Percentiles rank a stretch among this genome's conserved stretches.
These are phyloP conservation scores for Hanseniaspora jakobsenii DNA, from an alignment of 805 yeast genomes.

Conservation along the genomic window DNA sequence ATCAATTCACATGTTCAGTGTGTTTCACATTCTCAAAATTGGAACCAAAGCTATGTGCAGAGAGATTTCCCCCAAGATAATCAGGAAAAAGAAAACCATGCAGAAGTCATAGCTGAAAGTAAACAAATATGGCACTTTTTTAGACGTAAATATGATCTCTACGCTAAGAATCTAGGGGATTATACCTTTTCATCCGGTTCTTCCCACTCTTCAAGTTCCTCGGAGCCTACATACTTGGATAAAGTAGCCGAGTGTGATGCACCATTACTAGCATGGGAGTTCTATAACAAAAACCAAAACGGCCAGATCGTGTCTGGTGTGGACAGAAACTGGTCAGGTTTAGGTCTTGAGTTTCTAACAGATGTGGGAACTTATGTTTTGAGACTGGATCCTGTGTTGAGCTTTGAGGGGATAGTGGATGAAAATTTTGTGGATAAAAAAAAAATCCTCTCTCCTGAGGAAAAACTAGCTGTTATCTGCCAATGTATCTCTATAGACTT, in stretches of 20 bases:
- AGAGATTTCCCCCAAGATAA: too few relatives aligned
- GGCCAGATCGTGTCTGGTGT: slow-evolving; percentile 60
- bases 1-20: slow-evolving; percentile 81
- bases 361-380: slow-evolving; percentile 89
- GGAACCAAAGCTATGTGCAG: too few relatives aligned
- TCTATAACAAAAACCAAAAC: slow-evolving; percentile 54
- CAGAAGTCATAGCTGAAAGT: slow-evolving; percentile 61
- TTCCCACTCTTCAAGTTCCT: too few relatives aligned
- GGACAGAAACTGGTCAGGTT: slow-evolving; percentile 89
- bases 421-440: slow-evolving; percentile 27
- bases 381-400: slow-evolving; percentile 58
- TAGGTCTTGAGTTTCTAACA: slow-evolving; percentile 84
- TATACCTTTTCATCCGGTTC: too few relatives aligned
- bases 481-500: slow-evolving; percentile 88
- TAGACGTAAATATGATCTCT: slow-evolving; percentile 80
- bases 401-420: slow-evolving; percentile 52
- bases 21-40: too few relatives aligned
- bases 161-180: slow-evolving; percentile 32
- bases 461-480: slow-evolving; percentile 75
- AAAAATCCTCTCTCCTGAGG: slow-evolving; percentile 47
- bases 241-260: slow-evolving; percentile 87
- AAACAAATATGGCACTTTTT: slow-evolving; percentile 91
- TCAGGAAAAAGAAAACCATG: slow-evolving; percentile 36
- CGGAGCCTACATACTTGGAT: too few relatives aligned
- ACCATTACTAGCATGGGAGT: slow-evolving; percentile 74